Evolutionary conservation across 108 stramenopile genomes (phyloP).

Genomic region (Chaetoceros tenuissimus): DNA sequence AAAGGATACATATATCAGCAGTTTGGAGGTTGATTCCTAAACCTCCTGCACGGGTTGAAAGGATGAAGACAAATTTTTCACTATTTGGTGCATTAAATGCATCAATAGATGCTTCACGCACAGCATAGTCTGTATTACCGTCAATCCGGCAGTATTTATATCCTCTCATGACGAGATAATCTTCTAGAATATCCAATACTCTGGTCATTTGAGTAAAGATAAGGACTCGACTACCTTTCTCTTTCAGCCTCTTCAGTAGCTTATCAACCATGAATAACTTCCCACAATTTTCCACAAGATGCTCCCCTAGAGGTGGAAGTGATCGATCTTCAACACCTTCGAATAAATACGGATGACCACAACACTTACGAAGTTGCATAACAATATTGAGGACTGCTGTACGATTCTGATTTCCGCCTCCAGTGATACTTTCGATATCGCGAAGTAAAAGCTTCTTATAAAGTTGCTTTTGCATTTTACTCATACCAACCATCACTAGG

Average conservation of each 20-base stretch:
- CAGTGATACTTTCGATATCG: constrained; percentile 77
- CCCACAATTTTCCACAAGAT: constrained; percentile 80
- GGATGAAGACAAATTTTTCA: constrained; percentile 84
- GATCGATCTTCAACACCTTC: constrained; percentile 90
- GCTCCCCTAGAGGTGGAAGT: constrained; percentile 81
- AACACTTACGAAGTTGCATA: constrained; percentile 99
- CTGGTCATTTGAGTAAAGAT: constrained; percentile 98
- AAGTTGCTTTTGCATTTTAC: constrained; percentile 84
- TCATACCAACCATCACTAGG: constrained; percentile 88
- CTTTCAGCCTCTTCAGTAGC: constrained; percentile 72
- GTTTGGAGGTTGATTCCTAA: constrained; percentile 91
- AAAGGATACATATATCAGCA: constrained; percentile 86
- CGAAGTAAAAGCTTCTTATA: constrained; percentile 87
- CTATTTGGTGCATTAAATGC: constrained; percentile 86
- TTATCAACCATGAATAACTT: constrained; percentile 87
- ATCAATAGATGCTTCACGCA: constrained; percentile 86
- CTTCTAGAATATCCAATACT: constrained; percentile 93
- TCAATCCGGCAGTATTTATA: constrained; percentile 97
- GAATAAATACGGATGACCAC: constrained; percentile 99
- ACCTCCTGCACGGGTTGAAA: constrained; percentile 92
- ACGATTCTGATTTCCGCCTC: constrained; percentile 53
- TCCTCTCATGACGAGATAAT: constrained; percentile 76
- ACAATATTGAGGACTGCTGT: constrained; percentile 91
- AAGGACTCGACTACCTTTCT: constrained; percentile 84
- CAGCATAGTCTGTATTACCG: constrained; percentile 93